Conservation (phyloP, 148 eudicot species). For the Rhododendron ferrugineum region DNA sequence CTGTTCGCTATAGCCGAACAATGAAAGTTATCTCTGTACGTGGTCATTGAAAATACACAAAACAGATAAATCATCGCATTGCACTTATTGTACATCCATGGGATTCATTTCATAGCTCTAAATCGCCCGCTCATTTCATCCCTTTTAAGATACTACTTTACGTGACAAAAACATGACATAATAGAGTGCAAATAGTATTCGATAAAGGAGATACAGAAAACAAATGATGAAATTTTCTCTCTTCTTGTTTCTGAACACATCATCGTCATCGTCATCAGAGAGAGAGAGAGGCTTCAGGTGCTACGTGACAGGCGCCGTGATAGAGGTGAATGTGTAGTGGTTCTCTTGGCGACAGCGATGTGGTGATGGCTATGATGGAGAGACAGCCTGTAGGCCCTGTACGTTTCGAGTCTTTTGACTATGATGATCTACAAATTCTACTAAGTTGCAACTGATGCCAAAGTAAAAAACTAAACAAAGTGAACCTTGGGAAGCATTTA, state of each 20-base stretch:
- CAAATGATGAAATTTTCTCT: neutral
- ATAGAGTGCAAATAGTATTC: neutral
- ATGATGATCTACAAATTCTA: neutral
- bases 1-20: too few relatives aligned
- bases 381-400: neutral
- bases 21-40: neutral
- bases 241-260: neutral
- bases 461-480: neutral
- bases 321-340: neutral
- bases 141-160: neutral
- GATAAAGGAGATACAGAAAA: neutral
- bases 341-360: neutral
- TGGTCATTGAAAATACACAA: neutral
- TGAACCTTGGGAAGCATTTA: neutral
- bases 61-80: neutral
- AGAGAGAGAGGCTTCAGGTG: neutral
- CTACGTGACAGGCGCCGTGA: neutral
- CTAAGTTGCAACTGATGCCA: neutral
- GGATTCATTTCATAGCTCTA: neutral
- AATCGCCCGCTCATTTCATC: neutral
- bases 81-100: neutral
- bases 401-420: neutral
- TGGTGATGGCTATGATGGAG: neutral
- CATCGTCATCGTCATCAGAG: neutral
- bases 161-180: neutral